Base-by-base conservation (phyloP, 1,284 basidiomycete genomes). In the Malassezia equina region DNA sequence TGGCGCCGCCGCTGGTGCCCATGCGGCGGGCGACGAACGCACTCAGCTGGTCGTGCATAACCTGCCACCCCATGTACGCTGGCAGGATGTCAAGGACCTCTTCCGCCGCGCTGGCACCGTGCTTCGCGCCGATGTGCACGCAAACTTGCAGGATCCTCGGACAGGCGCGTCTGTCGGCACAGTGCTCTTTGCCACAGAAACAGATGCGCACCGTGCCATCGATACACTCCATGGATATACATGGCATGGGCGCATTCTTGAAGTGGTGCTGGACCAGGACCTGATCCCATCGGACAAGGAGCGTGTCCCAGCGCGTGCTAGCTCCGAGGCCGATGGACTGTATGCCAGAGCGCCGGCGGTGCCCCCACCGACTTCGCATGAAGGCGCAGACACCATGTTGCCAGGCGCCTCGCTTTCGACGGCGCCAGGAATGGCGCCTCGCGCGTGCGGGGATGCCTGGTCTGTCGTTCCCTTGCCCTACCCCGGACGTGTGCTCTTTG, bases 21-120 rank as follows among this genome's bases (percentile, higher is more conserved):
- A 48, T 2, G 66, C 67, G 13, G 66, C 67, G 8, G 64, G 61
- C 23, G 90, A 95, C 75, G 93, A 88, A 0, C 80, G 88, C 49
- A 90, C 88, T 0, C 88, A 91, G 76, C 61, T 73, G 13, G 55
- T 61, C 34, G 64, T 72, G 24, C 65, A 61, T 21, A 76, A 76
- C 47, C 58, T 77, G 39, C 75, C 75, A 3, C 76, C 73, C 51
- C 60, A 74, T 7, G 75, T 75, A 0, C 63, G 75, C 21, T 76
- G 75, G 75, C 75, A 76, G 51, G 75, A 76, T 47, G 52, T 76
- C 33, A 67, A 66, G 47, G 75, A 76, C 49, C 70, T 76, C 47
- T 75, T 76, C 58, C 67, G 75, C 40, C 74, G 74, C 17, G 70
- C 75, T 7, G 75, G 75, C n/a, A 76, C 73, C 4, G 75, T 76